Base-by-base conservation (phyloP, 371 early-diverging fungal genomes). In the Actinomortierella wolfii region DNA sequence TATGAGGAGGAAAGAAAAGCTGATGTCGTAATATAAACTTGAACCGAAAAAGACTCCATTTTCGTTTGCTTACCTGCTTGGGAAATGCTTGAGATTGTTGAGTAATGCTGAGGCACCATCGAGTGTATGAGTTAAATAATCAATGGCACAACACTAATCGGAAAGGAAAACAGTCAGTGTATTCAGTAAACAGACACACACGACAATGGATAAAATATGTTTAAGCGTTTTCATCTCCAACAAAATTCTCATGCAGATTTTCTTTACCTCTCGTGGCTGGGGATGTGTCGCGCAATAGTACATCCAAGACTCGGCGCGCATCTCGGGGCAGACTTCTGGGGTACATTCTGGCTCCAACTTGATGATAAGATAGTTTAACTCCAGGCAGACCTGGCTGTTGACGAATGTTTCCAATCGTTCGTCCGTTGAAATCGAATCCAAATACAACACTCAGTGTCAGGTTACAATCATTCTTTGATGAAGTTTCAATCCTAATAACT, bases 231-330 rank as follows among this genome's bases (percentile, higher is more conserved):
- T n/a, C n/a, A n/a, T n/a, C n/a, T n/a, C n/a, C n/a, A n/a, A n/a
- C n/a, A n/a, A n/a, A n/a, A n/a, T n/a, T n/a, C n/a, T n/a, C n/a
- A n/a, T n/a, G n/a, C n/a, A n/a, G 21, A 2, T 24, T 18, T 28
- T 44, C 24, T 79, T 55, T 85, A 92, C 94, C 45, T 88, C 82
- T 65, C 90, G 87, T 6, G 94, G 92, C 0, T 85, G 79, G 23
- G 87, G 85, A 64, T 97, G 98, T 2, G 93, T 92, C 3, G 98
- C 98, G 68, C 98, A 97, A 23, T 94, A 86, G 79, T 93, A 96
- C 56, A 90, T 79, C 90, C 92, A 94, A 21, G 95, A 96, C 46
- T 88, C 87, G 4, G 96, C 96, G 61, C 93, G 90, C 98, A 97
- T 97, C 44, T 94, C 92, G 0, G 93, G 93, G 67, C 98, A 97